Conservation (phyloP, 2,329 filamentous ascomycete species). For the Aspergillus glaucus region DNA sequence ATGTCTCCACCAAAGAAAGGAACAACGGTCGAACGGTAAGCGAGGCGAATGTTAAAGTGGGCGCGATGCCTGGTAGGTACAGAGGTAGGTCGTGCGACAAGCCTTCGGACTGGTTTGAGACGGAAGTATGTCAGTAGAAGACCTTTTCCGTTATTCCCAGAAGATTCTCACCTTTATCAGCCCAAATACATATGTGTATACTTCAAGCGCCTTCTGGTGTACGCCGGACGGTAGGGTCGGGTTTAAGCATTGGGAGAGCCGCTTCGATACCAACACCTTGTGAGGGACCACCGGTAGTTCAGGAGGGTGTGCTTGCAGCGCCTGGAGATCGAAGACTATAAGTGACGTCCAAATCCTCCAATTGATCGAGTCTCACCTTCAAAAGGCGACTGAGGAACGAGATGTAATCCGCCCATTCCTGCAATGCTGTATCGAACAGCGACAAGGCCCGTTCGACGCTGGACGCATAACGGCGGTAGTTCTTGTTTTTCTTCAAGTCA, state of each 20-base stretch:
- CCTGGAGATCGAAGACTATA: slow-evolving; percentile 45
- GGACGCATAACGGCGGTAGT: slow-evolving; percentile 80
- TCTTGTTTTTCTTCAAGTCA: slow-evolving; percentile 52
- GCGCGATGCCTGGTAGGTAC: slow-evolving; percentile 82
- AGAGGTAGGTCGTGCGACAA: slow-evolving; percentile 76
- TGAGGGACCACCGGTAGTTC: slow-evolving; percentile 69
- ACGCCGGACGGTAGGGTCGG: slow-evolving; percentile 90
- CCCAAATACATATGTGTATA: slow-evolving; percentile 84
- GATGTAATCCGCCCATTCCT: slow-evolving; percentile 99
- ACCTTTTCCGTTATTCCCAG: not conserved
- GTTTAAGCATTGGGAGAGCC: slow-evolving; percentile 90
- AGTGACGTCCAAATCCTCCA: too few relatives aligned
- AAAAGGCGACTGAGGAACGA: slow-evolving; percentile 86
- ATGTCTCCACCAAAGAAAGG: slow-evolving; percentile 72
- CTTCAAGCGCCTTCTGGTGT: slow-evolving; percentile 93
- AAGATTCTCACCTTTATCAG: slow-evolving; percentile 60
- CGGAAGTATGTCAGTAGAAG: slow-evolving; percentile 8
- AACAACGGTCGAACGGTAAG: slow-evolving; percentile 82
- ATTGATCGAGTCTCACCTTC: slow-evolving; percentile 55
- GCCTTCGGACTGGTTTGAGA: slow-evolving; percentile 52
- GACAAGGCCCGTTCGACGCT: slow-evolving; percentile 80
- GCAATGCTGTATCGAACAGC: slow-evolving; percentile 84
- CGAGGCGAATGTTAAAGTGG: slow-evolving; percentile 89
- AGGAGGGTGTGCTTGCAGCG: slow-evolving; percentile 77
- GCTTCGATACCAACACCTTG: slow-evolving; percentile 77